phyloP scores from a whole-genome alignment of 1,284 basidiomycete species.

The Pseudozyma tsukubaensis region DNA sequence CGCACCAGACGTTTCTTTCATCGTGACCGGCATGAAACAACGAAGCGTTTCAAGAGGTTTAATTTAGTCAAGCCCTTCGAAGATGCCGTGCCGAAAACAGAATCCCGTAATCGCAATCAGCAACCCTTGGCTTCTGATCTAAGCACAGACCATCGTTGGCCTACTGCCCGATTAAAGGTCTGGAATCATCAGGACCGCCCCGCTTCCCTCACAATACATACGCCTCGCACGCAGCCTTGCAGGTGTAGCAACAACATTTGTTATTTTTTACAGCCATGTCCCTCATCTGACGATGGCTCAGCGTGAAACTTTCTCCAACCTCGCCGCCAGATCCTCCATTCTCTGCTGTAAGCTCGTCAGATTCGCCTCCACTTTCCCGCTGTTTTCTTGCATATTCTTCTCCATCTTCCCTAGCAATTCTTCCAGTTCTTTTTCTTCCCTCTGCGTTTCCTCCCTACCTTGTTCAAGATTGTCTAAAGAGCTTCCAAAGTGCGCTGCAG shows the following conservation, averaged over 20 bases:
- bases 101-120: no score
- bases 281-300: neutral
- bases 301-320: conserved; percentile 71
- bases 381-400: conserved; percentile 76
- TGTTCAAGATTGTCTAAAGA: conserved; percentile 78
- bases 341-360: conserved; percentile 77
- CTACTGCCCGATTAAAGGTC: no score
- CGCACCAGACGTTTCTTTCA: no score
- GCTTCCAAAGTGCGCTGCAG: conserved; percentile 78
- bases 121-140: neutral
- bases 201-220: no score
- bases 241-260: no score
- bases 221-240: no score
- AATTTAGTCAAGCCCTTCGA: no score
- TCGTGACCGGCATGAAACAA: no score
- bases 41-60: no score
- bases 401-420: conserved; percentile 74
- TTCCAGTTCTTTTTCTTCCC: conserved; percentile 77
- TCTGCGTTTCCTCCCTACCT: conserved; percentile 76
- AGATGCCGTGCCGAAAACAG: no score
- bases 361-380: conserved; percentile 61
- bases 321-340: conserved; percentile 77
- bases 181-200: no score
- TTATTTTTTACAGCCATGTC: neutral
- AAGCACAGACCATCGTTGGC: neutral